Evolutionary conservation across 2,329 filamentous ascomycete species (phyloP), one percentile per base, ranked within the genome.

Genomic region (Venturia oleaginea): DNA sequence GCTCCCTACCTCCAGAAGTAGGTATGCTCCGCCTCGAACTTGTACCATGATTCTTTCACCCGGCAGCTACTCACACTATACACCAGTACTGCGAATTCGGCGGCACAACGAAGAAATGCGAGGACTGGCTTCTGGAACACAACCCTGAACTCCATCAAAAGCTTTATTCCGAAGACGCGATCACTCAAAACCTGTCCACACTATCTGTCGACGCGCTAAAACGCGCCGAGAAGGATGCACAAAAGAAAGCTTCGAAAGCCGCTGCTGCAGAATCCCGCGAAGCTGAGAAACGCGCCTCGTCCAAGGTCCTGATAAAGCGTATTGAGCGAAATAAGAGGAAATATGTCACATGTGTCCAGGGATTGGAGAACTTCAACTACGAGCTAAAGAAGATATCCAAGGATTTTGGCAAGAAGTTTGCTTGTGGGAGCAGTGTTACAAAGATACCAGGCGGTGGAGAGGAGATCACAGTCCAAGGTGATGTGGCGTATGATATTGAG

Each of bases 251-350:
- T 43, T 91, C 92, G 65, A 97, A 96, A 80, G 94, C 94, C 62
- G 91, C 92, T 68, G 88, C 92, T 32, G 88, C 86, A 24, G 93
- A 96, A 77, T 85, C 88, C 67, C 91, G 92, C 74, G 87, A 92
- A 68, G 87, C 87, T 30, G 91, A 92, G 74, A 87, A 89, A 73
- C 89, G 93, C 70, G 91, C 91, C 43, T 86, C 89, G 66, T 90
- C 89, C 68, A 89, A 92, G 72, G 80, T 99, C 63, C 87, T 86
- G 65, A 96, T 99, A 79, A 97, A 97, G 84, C 90, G 94, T 32
- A 94, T 99, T 71, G 94, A 97, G 82, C 87, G 94, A 68, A 97
- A 96, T 78, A 99, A 99, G 83, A 86, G 94, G 73, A 99, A 99
- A 80, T 95, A 87, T 74, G 92, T 99, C 64, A 99, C 94, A 0